Base-by-base conservation (phyloP, 2,329 filamentous ascomycete genomes). In the Fusarium concolor region DNA sequence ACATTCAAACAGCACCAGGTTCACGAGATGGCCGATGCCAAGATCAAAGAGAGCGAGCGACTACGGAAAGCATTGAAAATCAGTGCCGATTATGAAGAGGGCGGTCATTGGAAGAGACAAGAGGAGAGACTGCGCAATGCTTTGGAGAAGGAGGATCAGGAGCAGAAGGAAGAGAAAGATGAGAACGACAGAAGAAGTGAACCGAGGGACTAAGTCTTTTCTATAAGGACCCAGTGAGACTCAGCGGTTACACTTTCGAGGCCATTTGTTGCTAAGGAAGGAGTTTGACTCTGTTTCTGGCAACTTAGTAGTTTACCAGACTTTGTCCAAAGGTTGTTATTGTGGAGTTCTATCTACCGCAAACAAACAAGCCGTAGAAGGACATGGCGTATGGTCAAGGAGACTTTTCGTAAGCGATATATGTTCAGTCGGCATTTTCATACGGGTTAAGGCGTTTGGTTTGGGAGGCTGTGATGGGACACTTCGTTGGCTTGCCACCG, bases 1-100 rank as follows among this genome's bases (percentile, higher is more conserved):
- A 86, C 87, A 11, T 85, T 98, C 68, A 99, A 98, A 81, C 86
- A 90, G 70, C 94, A 98, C 80, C 93, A 98, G 80, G 94, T 98
- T 20, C 96, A 99, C 82, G 96, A 98, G 81, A 86, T 97, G 78
- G 96, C 96, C 18, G 92, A 96, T 75, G 96, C 95, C 62, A 99
- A 99, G 86, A 95, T 97, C 71, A 91, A 93, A 78, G 96, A 99
- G 85, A 97, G 91, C 79, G 94, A 98, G 81, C 87, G 92, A 73
- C 82, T 99, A 77, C 84, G 95, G 68, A 92, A 86, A 79, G 96
- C 96, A 10, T 84, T 99, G 70, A 94, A 94, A 49, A 97, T 98
- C 74, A 90, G 90, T 76, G 90, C 90, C 76, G 87, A 95, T 77
- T 96, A 96, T 74, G 90, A 95, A 76, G 93, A 96, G 78, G 94